A percentile compares a stretch with the other conserved stretches of the same genome.
These are phyloP conservation scores for Magnaporthiopsis incrustans DNA, from an alignment of 2,329 filamentous ascomycete species.

Conservation along the genomic window DNA sequence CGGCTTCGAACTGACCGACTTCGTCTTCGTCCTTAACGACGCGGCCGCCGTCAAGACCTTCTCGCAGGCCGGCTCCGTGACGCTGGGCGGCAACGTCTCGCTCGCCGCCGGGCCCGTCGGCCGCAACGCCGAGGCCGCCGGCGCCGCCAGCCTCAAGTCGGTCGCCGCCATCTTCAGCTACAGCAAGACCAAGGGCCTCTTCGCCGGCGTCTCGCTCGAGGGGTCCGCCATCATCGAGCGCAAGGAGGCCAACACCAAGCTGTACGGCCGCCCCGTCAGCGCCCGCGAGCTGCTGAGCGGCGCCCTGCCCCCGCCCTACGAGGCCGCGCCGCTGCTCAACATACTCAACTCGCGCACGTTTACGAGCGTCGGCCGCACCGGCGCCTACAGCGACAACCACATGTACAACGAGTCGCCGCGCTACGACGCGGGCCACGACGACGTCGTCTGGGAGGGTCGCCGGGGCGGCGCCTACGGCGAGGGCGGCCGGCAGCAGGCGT, in stretches of 20 bases:
- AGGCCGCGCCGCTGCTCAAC: conserved; percentile 75
- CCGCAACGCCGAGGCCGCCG: conserved; percentile 90
- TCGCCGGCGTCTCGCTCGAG: conserved; percentile 90
- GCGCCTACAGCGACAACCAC: conserved; percentile 38
- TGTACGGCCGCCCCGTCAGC: conserved; percentile 78
- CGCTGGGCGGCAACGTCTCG: conserved; percentile 91
- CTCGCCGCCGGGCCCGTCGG: conserved; percentile 91
- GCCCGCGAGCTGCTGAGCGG: conserved; percentile 78
- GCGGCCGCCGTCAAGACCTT: conserved; percentile 83
- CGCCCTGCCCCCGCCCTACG: conserved; percentile 66
- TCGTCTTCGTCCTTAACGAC: conserved; percentile 98
- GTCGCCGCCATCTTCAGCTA: conserved; percentile 94
- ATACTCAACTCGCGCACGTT: conserved; percentile 83
- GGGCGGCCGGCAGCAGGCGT: conserved; percentile 26
- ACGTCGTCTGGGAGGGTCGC: conserved; percentile 75
- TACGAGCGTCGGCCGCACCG: conserved; percentile 48
- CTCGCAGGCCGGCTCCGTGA: conserved; percentile 83
- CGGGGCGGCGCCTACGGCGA: conserved; percentile 65
- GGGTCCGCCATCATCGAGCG: conserved; percentile 90
- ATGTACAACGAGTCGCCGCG: conserved; percentile 95
- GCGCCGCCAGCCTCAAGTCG: conserved; percentile 81
- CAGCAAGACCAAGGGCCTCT: conserved; percentile 95
- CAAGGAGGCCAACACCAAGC: conserved; percentile 92
- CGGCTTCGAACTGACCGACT: conserved; percentile 82
- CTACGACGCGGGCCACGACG: conserved; percentile 76